Conservation (phyloP, 805 yeast species). For the Brettanomyces bruxellensis region DNA sequence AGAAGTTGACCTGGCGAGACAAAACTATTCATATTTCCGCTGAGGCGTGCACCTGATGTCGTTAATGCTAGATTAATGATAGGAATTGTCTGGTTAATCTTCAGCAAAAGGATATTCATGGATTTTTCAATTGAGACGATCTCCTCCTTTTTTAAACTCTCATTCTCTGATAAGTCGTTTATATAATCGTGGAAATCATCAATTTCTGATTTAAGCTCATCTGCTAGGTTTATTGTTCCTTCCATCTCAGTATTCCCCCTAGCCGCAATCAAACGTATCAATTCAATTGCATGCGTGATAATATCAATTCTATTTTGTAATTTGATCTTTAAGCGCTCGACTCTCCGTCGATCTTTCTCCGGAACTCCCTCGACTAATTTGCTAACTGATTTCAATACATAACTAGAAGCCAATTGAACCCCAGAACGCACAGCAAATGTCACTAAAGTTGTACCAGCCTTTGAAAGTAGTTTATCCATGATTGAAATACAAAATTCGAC, state of each 20-base stretch:
- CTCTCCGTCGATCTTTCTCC: slow-evolving; percentile 35
- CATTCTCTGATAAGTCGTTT: slow-evolving; percentile 24
- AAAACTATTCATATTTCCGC: slow-evolving; percentile 33
- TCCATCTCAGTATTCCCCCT: slow-evolving; percentile 52
- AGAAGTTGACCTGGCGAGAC: slow-evolving; percentile 59
- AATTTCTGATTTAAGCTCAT: slow-evolving; percentile 47
- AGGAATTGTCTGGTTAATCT: slow-evolving; percentile 64
- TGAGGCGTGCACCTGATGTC: slow-evolving; percentile 58
- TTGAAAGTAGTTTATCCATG: slow-evolving; percentile 33
- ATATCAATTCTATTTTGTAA: slow-evolving; percentile 52
- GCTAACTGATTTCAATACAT: slow-evolving; percentile 58
- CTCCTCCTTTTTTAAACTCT: slow-evolving; percentile 20
- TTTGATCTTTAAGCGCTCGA: slow-evolving; percentile 34
- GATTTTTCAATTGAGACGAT: slow-evolving; percentile 38
- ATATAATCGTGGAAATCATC: slow-evolving; percentile 47
- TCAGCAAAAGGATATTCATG: slow-evolving; percentile 36
- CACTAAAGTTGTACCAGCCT: slow-evolving; percentile 71
- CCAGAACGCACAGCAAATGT: slow-evolving; percentile 74
- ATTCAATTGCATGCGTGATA: slow-evolving; percentile 57
- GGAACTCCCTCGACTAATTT: slow-evolving; percentile 48
- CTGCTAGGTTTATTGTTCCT: slow-evolving; percentile 44
- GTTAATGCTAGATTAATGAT: slow-evolving; percentile 54
- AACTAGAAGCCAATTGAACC: slow-evolving; percentile 62
- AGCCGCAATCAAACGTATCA: slow-evolving; percentile 53
- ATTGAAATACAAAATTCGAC: too few relatives aligned